These are phyloP conservation scores for Clonostachys byssicola DNA, from an alignment of 2,329 filamentous ascomycete genomes.

Conservation along the genomic window DNA sequence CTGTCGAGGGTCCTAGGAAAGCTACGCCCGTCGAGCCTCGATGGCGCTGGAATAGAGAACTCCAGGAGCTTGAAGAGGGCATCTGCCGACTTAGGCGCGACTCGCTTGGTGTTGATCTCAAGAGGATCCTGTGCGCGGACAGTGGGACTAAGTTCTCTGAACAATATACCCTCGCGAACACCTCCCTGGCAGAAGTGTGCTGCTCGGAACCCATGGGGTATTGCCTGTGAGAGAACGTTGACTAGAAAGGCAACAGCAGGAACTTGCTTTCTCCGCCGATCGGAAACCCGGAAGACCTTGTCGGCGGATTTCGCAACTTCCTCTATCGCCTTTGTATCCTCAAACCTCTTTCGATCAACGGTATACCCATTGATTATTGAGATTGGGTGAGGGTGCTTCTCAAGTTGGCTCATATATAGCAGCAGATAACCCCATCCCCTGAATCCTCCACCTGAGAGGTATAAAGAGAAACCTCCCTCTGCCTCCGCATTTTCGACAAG, in stretches of 20 bases:
- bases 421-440: slow-evolving; percentile 69
- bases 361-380: slow-evolving; percentile 69
- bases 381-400: slow-evolving; percentile 63
- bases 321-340: slow-evolving; percentile 35
- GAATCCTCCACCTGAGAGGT: slow-evolving; percentile 68
- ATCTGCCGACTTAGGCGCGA: slow-evolving; percentile 40
- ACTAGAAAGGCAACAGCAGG: slow-evolving; percentile 66
- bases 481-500: slow-evolving; percentile 36
- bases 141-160: slow-evolving; percentile 40
- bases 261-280: slow-evolving; percentile 60
- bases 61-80: slow-evolving; percentile 42
- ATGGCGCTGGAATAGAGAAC: slow-evolving; percentile 34
- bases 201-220: slow-evolving; percentile 52
- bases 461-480: slow-evolving; percentile 51
- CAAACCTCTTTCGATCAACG: slow-evolving; percentile 42
- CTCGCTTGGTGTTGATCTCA: slow-evolving; percentile 51
- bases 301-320: slow-evolving; percentile 25
- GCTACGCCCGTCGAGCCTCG: slow-evolving; percentile 10
- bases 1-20: slow-evolving; percentile 34
- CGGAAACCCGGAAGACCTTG: slow-evolving; percentile 57
- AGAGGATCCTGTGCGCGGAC: slow-evolving; percentile 52
- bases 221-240: slow-evolving; percentile 52
- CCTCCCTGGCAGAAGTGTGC: slow-evolving; percentile 70
- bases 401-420: slow-evolving; percentile 50
- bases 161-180: slow-evolving; percentile 64